Evolutionary conservation across 2,329 filamentous ascomycete genomes (phyloP).

Genomic region (Aspergillus sp.): DNA sequence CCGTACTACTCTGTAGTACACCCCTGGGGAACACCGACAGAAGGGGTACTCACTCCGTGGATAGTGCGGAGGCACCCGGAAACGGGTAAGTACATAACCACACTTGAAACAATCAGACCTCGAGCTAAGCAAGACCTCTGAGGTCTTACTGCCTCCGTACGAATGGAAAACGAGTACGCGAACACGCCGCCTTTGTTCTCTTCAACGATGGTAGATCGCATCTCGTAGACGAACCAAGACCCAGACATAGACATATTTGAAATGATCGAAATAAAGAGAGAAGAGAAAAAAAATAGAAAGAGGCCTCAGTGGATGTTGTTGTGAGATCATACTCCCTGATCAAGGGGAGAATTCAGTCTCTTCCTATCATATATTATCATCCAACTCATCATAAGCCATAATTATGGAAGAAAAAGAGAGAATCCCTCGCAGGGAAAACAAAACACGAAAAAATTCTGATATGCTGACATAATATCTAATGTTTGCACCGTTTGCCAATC

Average conservation of each 20-base stretch:
- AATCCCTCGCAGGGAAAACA: slow-evolving; percentile 9
- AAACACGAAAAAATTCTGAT: slow-evolving; percentile 6
- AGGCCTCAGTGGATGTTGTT: slow-evolving; percentile 38
- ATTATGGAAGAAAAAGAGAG: slow-evolving; percentile 16
- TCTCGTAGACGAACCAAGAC: not conserved
- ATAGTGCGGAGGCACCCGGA: not conserved
- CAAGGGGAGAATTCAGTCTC: slow-evolving; percentile 37
- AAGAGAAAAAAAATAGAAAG: slow-evolving; percentile 7
- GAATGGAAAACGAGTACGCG: too few relatives aligned
- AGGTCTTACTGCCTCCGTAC: not conserved
- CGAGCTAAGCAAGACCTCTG: not conserved
- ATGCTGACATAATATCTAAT: not conserved
- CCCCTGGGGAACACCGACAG: too few relatives aligned
- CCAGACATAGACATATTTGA: not conserved
- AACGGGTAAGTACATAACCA: not conserved
- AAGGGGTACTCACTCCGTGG: too few relatives aligned
- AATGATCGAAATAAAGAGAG: slow-evolving; percentile 5
- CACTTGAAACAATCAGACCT: not conserved
- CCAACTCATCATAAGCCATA: slow-evolving; percentile 41
- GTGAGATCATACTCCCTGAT: slow-evolving; percentile 33
- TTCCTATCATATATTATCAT: slow-evolving; percentile 40
- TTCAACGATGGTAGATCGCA: not conserved
- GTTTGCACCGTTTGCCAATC: not conserved
- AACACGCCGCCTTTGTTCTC: too few relatives aligned
- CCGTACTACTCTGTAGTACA: too few relatives aligned